Conservation (phyloP, 306 rosid genomes). For the Coriaria nepalensis region DNA sequence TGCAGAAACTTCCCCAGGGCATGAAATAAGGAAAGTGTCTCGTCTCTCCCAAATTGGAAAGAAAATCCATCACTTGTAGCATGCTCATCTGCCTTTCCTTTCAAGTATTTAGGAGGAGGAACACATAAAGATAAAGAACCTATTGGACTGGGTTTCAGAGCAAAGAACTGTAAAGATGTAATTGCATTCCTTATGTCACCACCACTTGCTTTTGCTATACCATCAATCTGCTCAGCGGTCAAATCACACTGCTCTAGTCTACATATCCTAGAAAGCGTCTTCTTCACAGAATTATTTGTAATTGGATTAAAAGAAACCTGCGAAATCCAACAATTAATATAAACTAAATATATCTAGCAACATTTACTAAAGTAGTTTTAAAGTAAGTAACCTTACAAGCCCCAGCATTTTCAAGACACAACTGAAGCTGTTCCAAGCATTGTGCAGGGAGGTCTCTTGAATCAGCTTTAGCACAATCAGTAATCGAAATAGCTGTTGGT, state of each 20-base stretch:
- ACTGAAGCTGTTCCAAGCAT: slow-evolving; percentile 47
- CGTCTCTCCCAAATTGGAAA: slow-evolving; percentile 71
- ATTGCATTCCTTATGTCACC: slow-evolving; percentile 96
- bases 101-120: slow-evolving; percentile 7
- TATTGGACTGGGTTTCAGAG: slow-evolving; percentile 39
- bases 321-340: slow-evolving; percentile 20
- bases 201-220: slow-evolving; percentile 79
- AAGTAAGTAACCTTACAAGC: slow-evolving; percentile 94
- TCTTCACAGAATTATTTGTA: slow-evolving; percentile 60
- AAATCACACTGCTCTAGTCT: slow-evolving; percentile 52
- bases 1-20: slow-evolving; percentile 95
- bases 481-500: slow-evolving; percentile 76
- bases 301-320: slow-evolving; percentile 89
- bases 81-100: slow-evolving; percentile 24
- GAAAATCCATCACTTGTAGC: slow-evolving; percentile 28
- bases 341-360: slow-evolving; percentile 12
- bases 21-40: slow-evolving; percentile 70
- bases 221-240: slow-evolving; percentile 51
- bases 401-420: slow-evolving; percentile 67
- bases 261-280: slow-evolving; percentile 52
- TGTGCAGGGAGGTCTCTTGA: slow-evolving; percentile 43
- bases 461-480: slow-evolving; percentile 56
- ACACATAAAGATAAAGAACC: slow-evolving; percentile 27
- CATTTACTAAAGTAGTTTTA: slow-evolving; percentile 11
- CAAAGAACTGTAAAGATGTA: slow-evolving; percentile 73